A percentile compares a stretch with the other conserved stretches of the same genome.
Evolutionary conservation across 139 green algal genomes (phyloP).

Genomic region (Trebouxia sp.): DNA sequence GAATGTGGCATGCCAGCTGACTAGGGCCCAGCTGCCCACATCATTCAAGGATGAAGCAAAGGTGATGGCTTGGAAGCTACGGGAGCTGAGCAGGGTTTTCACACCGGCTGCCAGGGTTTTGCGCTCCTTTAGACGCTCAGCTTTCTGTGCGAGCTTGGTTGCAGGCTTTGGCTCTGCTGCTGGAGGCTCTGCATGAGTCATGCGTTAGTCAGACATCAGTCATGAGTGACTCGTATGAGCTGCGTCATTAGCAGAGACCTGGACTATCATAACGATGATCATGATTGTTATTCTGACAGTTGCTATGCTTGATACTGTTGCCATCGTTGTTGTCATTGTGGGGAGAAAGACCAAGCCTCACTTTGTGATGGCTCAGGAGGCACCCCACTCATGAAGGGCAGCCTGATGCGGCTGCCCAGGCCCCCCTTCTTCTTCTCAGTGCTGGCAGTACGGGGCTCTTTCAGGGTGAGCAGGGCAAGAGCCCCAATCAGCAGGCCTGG

Average conservation of each 20-base stretch:
- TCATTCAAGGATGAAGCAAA: constrained; percentile 84
- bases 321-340: too few relatives aligned
- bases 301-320: background rate
- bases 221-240: too few relatives aligned
- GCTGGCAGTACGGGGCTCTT: constrained; percentile 50
- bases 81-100: constrained; percentile 26
- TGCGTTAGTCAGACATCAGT: too few relatives aligned
- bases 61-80: constrained; percentile 56
- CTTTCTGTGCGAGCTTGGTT: background rate
- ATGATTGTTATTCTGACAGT: background rate
- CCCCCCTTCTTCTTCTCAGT: background rate
- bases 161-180: background rate
- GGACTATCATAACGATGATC: too few relatives aligned
- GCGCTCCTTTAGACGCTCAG: background rate
- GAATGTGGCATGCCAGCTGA: constrained; percentile 89
- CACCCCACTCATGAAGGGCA: constrained; percentile 9
- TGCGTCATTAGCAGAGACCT: too few relatives aligned
- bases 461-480: constrained; percentile 61
- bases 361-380: background rate
- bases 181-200: background rate
- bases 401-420: background rate
- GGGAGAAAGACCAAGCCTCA: too few relatives aligned
- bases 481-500: constrained; percentile 65
- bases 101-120: constrained; percentile 18
- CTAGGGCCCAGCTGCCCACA: constrained; percentile 81